phyloP scores from a whole-genome alignment of 1,284 basidiomycete species.

The Fomitopsis schrenkii region DNA sequence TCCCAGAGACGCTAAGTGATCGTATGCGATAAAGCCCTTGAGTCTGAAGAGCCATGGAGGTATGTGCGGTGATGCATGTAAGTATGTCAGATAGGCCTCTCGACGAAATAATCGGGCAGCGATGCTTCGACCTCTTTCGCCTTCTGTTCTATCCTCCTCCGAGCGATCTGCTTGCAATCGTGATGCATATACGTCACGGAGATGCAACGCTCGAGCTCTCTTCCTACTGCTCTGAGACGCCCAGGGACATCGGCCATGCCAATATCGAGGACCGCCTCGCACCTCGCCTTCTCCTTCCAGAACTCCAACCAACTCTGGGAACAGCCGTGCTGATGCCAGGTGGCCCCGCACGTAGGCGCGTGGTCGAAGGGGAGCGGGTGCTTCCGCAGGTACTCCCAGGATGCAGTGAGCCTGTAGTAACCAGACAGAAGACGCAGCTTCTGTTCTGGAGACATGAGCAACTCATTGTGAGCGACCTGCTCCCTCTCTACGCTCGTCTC shows the following conservation, averaged over 20 bases:
- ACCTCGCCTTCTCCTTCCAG: conserved; percentile 50
- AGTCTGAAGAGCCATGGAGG: no score
- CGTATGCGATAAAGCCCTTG: no score
- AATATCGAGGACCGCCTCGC: conserved; percentile 51
- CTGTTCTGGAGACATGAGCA: conserved; percentile 50
- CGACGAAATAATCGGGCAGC: conserved; percentile 55
- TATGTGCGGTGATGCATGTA: neutral
- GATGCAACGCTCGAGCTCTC: conserved; percentile 63
- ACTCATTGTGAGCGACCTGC: conserved; percentile 34
- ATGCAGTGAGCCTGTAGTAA: conserved; percentile 56
- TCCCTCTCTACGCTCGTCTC: conserved; percentile 21
- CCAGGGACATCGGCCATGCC: conserved; percentile 62
- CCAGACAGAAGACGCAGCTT: conserved; percentile 60
- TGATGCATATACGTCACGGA: conserved; percentile 70
- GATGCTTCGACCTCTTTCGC: conserved; percentile 51
- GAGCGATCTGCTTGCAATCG: conserved; percentile 56
- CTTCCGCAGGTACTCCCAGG: conserved; percentile 58
- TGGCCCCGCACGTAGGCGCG: conserved; percentile 52
- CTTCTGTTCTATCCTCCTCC: conserved; percentile 47
- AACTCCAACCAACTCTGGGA: conserved; percentile 51
- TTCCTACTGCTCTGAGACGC: conserved; percentile 51
- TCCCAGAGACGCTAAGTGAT: neutral
- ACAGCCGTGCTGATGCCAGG: conserved; percentile 67
- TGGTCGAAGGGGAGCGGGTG: conserved; percentile 57
- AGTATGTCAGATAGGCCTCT: conserved; percentile 9